A percentile compares a stretch with the other conserved stretches of the same genome.
Conservation (phyloP, 305 asterid genomes). For the Rubia occidens region DNA sequence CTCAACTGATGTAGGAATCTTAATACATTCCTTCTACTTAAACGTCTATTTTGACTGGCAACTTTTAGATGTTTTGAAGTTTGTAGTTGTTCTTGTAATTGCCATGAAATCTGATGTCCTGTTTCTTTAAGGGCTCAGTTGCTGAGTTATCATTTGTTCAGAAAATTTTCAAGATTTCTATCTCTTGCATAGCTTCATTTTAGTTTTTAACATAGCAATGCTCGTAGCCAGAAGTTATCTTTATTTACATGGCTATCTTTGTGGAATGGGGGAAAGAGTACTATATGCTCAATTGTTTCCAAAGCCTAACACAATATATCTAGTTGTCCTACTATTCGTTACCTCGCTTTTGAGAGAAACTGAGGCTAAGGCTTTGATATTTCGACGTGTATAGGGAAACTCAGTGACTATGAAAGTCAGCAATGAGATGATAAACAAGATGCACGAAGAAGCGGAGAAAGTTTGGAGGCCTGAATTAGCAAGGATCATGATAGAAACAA, state of each 20-base stretch:
- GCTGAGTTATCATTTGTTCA: too few relatives aligned
- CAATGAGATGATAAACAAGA: conserved; percentile 37
- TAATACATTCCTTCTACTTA: not conserved
- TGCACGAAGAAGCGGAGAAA: conserved; percentile 57
- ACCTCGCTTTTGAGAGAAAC: not conserved
- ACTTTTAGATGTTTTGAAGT: not conserved
- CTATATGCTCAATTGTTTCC: too few relatives aligned
- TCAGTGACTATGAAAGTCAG: conserved; percentile 71
- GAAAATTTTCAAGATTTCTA: not conserved
- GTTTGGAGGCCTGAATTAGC: conserved; percentile 66
- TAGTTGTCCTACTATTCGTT: not conserved
- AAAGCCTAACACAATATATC: too few relatives aligned
- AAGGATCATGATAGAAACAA: conserved; percentile 48
- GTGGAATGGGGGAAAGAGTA: too few relatives aligned
- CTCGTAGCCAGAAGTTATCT: not conserved
- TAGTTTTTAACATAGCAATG: not conserved
- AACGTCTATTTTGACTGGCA: not conserved
- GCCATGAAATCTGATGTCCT: not conserved
- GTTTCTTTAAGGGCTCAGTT: not conserved
- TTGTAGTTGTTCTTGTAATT: not conserved
- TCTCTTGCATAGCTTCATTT: not conserved
- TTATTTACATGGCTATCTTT: not conserved
- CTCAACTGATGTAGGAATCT: too few relatives aligned
- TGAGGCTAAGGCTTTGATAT: not conserved
- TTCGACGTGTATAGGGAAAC: conserved; percentile 40